These are phyloP conservation scores for Didymella segeticola DNA, from an alignment of 2,329 filamentous ascomycete species.

Conservation along the genomic window DNA sequence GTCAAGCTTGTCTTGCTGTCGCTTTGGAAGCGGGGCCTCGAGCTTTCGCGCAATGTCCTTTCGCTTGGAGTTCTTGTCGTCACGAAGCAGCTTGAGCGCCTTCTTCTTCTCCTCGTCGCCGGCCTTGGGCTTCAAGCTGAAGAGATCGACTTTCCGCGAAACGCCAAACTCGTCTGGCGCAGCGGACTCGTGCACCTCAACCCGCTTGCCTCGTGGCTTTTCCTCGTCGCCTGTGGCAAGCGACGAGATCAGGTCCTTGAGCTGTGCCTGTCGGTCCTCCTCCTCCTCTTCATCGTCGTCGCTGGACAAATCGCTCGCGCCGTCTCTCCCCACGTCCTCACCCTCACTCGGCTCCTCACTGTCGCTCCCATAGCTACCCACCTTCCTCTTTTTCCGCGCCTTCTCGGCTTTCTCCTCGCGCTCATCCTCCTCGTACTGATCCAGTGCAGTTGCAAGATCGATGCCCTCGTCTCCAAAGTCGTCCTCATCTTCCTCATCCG, in stretches of 20 bases:
- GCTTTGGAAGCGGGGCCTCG: slow-evolving; percentile 79
- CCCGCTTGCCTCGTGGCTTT: slow-evolving; percentile 40
- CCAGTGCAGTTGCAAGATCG: slow-evolving; percentile 67
- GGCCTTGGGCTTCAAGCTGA: slow-evolving; percentile 75
- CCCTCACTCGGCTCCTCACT: slow-evolving; percentile 59
- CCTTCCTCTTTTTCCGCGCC: slow-evolving; percentile 49
- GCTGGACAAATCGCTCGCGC: slow-evolving; percentile 58
- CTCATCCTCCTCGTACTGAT: slow-evolving; percentile 53
- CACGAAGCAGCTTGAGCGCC: slow-evolving; percentile 76
- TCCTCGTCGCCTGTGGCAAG: slow-evolving; percentile 58
- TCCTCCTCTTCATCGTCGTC: slow-evolving; percentile 52
- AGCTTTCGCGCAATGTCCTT: slow-evolving; percentile 71
- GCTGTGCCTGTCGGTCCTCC: slow-evolving; percentile 65
- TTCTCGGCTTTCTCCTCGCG: slow-evolving; percentile 35
- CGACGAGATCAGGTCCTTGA: slow-evolving; percentile 73
- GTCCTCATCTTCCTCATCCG: slow-evolving; percentile 53
- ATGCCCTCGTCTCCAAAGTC: slow-evolving; percentile 70
- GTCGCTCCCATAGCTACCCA: slow-evolving; percentile 56
- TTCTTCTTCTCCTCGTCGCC: slow-evolving; percentile 79
- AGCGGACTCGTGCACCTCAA: slow-evolving; percentile 64
- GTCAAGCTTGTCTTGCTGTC: slow-evolving; percentile 85
- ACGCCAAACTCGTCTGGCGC: slow-evolving; percentile 67
- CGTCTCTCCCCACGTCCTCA: slow-evolving; percentile 52
- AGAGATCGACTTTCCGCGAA: slow-evolving; percentile 73
- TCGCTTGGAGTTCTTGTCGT: slow-evolving; percentile 65